Conservation (phyloP, 2,329 filamentous ascomycete genomes). For the Venturia carpophila region DNA sequence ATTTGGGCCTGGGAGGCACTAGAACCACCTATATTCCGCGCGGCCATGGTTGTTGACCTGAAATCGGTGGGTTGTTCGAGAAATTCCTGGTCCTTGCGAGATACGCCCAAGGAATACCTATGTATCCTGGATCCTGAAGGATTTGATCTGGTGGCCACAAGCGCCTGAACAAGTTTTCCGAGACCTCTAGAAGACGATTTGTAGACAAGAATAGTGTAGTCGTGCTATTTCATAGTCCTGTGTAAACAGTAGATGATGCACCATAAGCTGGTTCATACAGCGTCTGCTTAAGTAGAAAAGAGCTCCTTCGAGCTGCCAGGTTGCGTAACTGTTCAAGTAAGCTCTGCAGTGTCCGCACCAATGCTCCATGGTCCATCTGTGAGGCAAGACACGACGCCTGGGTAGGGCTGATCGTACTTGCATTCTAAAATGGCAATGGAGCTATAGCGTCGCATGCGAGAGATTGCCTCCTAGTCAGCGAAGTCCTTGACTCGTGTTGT, state of each 20-base stretch:
- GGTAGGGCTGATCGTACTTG: background rate
- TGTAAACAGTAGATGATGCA: background rate
- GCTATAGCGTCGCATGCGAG: background rate
- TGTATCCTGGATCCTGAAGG: background rate
- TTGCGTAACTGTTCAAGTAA: background rate
- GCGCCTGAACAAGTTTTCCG: background rate
- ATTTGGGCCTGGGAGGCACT: background rate
- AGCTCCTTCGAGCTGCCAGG: background rate
- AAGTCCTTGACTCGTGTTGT: background rate
- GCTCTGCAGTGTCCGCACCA: background rate
- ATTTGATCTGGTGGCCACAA: background rate
- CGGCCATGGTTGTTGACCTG: background rate
- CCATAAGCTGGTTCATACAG: background rate
- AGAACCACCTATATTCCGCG: too few relatives aligned
- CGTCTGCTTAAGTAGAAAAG: background rate
- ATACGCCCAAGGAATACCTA: background rate
- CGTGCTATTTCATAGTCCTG: background rate
- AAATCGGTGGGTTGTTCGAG: background rate
- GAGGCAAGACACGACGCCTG: background rate
- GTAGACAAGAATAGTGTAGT: background rate
- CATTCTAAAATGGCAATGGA: background rate
- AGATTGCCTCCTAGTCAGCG: background rate
- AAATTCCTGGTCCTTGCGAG: background rate
- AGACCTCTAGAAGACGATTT: background rate
- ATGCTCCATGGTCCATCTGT: background rate